Percentiles rank a stretch among this genome's conserved stretches.
These are phyloP conservation scores for Naganishia vaughanmartiniae DNA, from an alignment of 768 basidiomycete genomes.

Conservation along the genomic window DNA sequence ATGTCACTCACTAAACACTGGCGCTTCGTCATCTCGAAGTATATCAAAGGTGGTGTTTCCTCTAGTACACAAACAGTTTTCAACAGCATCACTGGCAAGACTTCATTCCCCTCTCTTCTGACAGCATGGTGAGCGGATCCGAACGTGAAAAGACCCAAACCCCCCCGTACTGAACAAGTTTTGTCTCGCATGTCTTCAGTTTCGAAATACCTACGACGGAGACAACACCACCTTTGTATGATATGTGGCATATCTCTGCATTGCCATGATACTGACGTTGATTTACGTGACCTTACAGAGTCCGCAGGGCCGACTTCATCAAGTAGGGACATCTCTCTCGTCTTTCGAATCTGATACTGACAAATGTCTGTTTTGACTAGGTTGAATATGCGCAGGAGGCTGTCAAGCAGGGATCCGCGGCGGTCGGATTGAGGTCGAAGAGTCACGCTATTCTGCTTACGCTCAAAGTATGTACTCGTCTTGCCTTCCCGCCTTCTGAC, in stretches of 20 bases:
- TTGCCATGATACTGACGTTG: background rate
- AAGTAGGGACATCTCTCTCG: conserved; percentile 31
- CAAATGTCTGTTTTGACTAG: conserved; percentile 53
- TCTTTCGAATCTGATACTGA: background rate
- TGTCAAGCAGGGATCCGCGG: conserved; percentile 99
- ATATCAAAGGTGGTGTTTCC: background rate
- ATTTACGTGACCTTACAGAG: conserved; percentile 32
- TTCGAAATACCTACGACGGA: conserved; percentile 91
- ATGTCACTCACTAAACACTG: background rate
- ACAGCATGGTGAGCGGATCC: background rate
- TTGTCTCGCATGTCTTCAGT: conserved; percentile 36
- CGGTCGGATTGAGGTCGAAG: conserved; percentile 90
- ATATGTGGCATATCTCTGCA: conserved; percentile 42
- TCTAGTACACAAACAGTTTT: no score
- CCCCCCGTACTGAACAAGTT: background rate
- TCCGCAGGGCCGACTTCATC: conserved; percentile 89
- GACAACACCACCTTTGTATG: conserved; percentile 75
- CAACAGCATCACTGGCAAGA: background rate
- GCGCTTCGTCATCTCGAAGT: background rate
- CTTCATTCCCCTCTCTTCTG: background rate
- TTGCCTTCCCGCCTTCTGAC: background rate
- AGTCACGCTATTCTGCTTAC: conserved; percentile 90
- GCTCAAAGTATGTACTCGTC: conserved; percentile 66
- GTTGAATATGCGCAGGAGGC: conserved; percentile 99
- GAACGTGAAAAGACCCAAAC: background rate